Percentiles rank a stretch among this genome's conserved stretches.
Evolutionary conservation across 208 protist genomes (phyloP).

Genomic region (Leptomonas pyrrhocoris): DNA sequence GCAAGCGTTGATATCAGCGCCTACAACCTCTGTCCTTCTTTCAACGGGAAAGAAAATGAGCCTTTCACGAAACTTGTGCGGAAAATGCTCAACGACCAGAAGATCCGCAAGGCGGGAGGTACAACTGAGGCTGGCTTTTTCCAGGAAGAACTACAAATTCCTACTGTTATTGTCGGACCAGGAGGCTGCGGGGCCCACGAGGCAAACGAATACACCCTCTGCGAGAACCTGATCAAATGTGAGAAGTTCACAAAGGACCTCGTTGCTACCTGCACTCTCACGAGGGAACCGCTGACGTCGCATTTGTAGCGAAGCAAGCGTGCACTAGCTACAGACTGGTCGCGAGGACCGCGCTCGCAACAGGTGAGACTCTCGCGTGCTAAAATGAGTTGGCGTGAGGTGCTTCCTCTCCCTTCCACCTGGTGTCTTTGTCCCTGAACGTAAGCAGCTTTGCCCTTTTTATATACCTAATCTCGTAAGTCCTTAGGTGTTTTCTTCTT

Average conservation of each 20-base stretch:
- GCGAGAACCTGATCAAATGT: constrained; percentile 29
- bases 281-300: not conserved
- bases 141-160: constrained; percentile 40
- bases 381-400: too few relatives aligned
- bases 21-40: constrained; percentile 21
- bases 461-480: too few relatives aligned
- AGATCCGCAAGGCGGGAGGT: constrained; percentile 26
- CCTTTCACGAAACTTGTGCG: constrained; percentile 43
- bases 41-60: constrained; percentile 32
- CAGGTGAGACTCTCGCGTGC: too few relatives aligned
- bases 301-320: constrained; percentile 9
- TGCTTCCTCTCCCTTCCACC: too few relatives aligned
- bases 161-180: constrained; percentile 45
- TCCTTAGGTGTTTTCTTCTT: too few relatives aligned
- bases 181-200: constrained; percentile 49
- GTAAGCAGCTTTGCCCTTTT: constrained; percentile 11
- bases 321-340: not conserved
- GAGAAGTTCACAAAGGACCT: constrained; percentile 28
- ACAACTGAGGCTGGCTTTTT: constrained; percentile 56
- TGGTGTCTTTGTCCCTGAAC: too few relatives aligned
- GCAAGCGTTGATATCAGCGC: constrained; percentile 24
- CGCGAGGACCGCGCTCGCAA: constrained; percentile 12
- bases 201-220: constrained; percentile 49
- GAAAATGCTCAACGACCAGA: constrained; percentile 4
- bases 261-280: constrained; percentile 8